Evolutionary conservation across 768 basidiomycete genomes (phyloP).

Genomic region (Termitomyces sp.): DNA sequence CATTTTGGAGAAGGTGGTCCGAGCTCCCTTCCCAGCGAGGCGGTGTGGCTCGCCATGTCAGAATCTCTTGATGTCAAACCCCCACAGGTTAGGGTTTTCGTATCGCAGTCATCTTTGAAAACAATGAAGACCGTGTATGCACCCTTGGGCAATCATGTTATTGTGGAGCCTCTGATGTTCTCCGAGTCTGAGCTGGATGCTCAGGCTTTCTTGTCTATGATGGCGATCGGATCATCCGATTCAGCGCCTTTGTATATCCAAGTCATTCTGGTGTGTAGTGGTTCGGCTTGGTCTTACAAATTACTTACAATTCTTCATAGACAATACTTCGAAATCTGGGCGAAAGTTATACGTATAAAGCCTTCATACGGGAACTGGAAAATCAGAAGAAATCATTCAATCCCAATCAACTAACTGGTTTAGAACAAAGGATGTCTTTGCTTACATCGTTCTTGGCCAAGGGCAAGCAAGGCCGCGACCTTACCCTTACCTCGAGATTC

Average conservation of each 20-base stretch:
- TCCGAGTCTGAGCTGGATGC: conserved; percentile 60
- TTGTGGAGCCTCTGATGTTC: conserved; percentile 50
- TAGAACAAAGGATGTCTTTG: conserved; percentile 61
- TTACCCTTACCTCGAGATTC: conserved; percentile 32
- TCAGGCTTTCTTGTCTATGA: conserved; percentile 65
- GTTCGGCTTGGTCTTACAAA: not conserved
- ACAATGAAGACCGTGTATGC: conserved; percentile 56
- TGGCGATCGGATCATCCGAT: conserved; percentile 61
- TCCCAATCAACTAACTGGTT: conserved; percentile 42
- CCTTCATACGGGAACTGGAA: conserved; percentile 43
- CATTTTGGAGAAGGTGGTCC: conserved; percentile 68
- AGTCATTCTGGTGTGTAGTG: conserved; percentile 47
- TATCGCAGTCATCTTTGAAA: conserved; percentile 53
- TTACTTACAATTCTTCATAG: conserved; percentile 22
- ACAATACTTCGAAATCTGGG: conserved; percentile 58
- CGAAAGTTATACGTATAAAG: conserved; percentile 46
- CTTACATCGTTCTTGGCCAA: conserved; percentile 51
- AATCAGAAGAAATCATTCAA: conserved; percentile 48
- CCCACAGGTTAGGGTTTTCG: conserved; percentile 43
- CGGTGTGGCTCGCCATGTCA: conserved; percentile 50
- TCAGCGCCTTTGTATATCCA: conserved; percentile 67
- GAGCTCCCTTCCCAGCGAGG: conserved; percentile 53
- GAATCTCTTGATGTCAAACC: conserved; percentile 22
- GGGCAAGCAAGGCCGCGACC: conserved; percentile 3
- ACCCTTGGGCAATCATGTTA: conserved; percentile 41